phyloP scores from a whole-genome alignment of 1,139 yeast genomes.

The Yamadazyma triangularis region DNA sequence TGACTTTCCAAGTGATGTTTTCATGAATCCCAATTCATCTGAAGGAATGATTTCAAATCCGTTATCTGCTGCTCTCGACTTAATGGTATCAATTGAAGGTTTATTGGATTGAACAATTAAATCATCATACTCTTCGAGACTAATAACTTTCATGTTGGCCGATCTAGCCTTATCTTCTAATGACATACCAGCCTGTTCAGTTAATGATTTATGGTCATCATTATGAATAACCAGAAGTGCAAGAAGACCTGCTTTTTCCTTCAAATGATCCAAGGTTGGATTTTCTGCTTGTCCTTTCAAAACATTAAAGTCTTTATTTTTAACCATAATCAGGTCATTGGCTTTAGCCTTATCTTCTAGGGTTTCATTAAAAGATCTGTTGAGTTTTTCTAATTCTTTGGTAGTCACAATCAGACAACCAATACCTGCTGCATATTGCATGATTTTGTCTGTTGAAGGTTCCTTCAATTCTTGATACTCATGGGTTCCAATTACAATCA shows the following conservation, averaged over 20 bases:
- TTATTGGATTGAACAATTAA: conserved; percentile 31
- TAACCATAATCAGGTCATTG: conserved; percentile 16
- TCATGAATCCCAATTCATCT: conserved; percentile 20
- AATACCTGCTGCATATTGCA: conserved; percentile 12
- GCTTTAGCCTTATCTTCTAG: conserved; percentile 8
- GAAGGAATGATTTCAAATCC: conserved; percentile 25
- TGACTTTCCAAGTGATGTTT: conserved; percentile 12
- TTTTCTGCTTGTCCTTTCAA: conserved; percentile 16
- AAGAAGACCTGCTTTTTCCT: conserved; percentile 18
- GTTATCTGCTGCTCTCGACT: conserved; percentile 21
- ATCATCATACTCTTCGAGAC: conserved; percentile 24
- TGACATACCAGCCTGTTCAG: conserved; percentile 11
- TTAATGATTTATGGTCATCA: conserved; percentile 9
- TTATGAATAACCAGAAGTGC: conserved; percentile 5
- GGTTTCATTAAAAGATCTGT: conserved; percentile 11
- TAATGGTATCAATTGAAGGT: conserved; percentile 31
- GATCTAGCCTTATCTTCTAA: conserved; percentile 21
- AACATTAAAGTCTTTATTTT: conserved; percentile 11
- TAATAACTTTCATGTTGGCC: conserved; percentile 19
- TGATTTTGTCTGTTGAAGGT: conserved; percentile 18
- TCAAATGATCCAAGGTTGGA: conserved; percentile 23
- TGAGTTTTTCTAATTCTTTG: conserved; percentile 10
- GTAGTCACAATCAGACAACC: conserved; percentile 16
- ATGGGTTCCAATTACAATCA: conserved; percentile 13
- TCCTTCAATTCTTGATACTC: conserved; percentile 13